Conservation (phyloP, 345 rosid genomes). For the Raphanus sativus region DNA sequence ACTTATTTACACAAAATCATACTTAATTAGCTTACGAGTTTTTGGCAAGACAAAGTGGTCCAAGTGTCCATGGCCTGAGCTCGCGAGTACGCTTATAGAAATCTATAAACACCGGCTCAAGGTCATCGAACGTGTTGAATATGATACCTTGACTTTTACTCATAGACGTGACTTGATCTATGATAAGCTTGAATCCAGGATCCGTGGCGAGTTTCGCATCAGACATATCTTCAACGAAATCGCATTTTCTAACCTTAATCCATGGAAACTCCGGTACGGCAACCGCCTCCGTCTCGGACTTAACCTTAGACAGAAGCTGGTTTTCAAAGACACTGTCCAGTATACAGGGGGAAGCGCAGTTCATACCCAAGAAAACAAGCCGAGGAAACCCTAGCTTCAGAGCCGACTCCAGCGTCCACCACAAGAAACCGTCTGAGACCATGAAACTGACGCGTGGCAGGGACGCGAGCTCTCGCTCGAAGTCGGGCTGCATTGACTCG, state of each 20-base stretch:
- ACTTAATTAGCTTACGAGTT: background rate
- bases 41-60: background rate
- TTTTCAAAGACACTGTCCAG: background rate
- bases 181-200: constrained; percentile 2
- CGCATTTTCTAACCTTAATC: constrained; percentile 6
- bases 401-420: constrained; percentile 12
- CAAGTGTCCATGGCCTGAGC: constrained; percentile 6
- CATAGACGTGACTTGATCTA: background rate
- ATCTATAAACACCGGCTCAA: constrained; percentile 5
- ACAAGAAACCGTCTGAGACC: constrained; percentile 12
- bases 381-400: constrained; percentile 4
- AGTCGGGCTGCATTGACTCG: constrained; percentile 11
- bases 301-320: background rate
- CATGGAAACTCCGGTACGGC: constrained; percentile 4
- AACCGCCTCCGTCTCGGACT: constrained; percentile 1
- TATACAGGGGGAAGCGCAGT: background rate
- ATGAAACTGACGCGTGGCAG: background rate
- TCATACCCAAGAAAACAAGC: constrained; percentile 11
- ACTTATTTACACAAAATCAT: background rate
- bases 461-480: background rate
- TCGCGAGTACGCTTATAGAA: background rate
- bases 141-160: background rate
- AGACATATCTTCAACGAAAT: background rate
- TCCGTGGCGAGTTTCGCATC: background rate
- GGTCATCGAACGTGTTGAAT: background rate